Conservation (phyloP, 2,329 filamentous ascomycete species). For the Sclerotinia trifoliorum region DNA sequence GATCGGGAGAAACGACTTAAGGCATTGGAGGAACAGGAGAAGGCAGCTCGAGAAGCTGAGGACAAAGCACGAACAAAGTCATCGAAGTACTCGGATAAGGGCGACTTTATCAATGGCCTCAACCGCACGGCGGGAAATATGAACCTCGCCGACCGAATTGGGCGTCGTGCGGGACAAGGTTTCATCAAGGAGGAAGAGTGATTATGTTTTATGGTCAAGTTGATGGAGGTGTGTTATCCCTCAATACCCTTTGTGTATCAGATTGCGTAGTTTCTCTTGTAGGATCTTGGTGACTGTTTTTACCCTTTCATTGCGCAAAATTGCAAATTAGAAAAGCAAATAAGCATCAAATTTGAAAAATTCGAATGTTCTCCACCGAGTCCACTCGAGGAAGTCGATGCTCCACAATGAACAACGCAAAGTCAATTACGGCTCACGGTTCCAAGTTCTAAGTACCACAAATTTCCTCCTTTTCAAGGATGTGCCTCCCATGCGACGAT, state of each 20-base stretch:
- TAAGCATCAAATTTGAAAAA: background rate
- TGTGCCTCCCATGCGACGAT: conserved; percentile 19
- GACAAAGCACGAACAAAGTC: conserved; percentile 59
- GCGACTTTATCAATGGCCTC: conserved; percentile 62
- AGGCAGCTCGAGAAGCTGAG: conserved; percentile 63
- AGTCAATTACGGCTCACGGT: background rate
- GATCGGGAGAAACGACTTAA: conserved; percentile 67
- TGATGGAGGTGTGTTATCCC: conserved; percentile 5
- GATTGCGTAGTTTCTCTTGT: background rate
- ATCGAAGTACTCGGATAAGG: conserved; percentile 60
- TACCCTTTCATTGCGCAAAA: background rate
- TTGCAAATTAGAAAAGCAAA: background rate
- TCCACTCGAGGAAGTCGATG: conserved; percentile 6
- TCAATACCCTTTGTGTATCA: background rate
- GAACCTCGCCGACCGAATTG: conserved; percentile 53
- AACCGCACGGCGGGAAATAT: conserved; percentile 58
- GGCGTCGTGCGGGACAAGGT: conserved; percentile 46
- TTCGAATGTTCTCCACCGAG: conserved; percentile 1
- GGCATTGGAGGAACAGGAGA: conserved; percentile 64
- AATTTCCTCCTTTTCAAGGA: conserved; percentile 17
- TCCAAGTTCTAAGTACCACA: background rate
- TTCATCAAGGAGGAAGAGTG: conserved; percentile 47
- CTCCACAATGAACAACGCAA: background rate
- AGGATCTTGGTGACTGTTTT: background rate
- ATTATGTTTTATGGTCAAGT: background rate